A percentile compares a stretch with the other conserved stretches of the same genome.
phyloP scores from a whole-genome alignment of 495 filamentous ascomycete species.

The Penicillium cinerascens region DNA sequence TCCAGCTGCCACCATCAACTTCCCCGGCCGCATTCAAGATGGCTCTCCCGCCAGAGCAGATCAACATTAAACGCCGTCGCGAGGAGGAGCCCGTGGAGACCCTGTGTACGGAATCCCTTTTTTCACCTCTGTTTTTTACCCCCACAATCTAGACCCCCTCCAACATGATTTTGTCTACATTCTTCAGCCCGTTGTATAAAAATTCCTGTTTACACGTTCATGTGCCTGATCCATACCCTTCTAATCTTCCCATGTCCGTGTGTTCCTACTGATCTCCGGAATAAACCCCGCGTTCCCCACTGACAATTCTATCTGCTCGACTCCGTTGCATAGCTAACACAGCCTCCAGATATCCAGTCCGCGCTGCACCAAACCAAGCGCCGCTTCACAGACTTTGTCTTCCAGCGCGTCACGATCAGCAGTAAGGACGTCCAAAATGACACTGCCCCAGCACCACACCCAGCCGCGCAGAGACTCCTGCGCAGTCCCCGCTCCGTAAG shows the following conservation, averaged over 20 bases:
- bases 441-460: constrained; percentile 13
- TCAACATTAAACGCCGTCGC: constrained; percentile 54
- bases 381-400: constrained; percentile 50
- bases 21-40: constrained; percentile 16
- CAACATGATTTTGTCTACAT: neutral
- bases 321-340: constrained; percentile 1
- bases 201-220: neutral
- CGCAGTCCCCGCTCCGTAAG: constrained; percentile 44
- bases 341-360: constrained; percentile 41
- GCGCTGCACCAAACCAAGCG: constrained; percentile 45
- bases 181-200: neutral
- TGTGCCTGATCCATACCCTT: neutral
- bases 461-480: constrained; percentile 23
- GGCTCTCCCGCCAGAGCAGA: constrained; percentile 50
- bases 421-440: constrained; percentile 16
- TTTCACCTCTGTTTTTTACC: constrained; percentile 11
- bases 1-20: neutral
- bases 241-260: neutral
- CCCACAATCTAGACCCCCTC: constrained; percentile 22
- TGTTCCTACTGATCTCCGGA: neutral
- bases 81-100: constrained; percentile 55
- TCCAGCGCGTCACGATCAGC: constrained; percentile 38
- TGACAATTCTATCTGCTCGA: neutral
- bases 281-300: neutral
- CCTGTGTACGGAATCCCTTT: constrained; percentile 42